Percentiles rank a stretch among this genome's conserved stretches.
These are phyloP conservation scores for Codiaeum variegatum DNA, from an alignment of 441 rosid genomes.

Conservation along the genomic window DNA sequence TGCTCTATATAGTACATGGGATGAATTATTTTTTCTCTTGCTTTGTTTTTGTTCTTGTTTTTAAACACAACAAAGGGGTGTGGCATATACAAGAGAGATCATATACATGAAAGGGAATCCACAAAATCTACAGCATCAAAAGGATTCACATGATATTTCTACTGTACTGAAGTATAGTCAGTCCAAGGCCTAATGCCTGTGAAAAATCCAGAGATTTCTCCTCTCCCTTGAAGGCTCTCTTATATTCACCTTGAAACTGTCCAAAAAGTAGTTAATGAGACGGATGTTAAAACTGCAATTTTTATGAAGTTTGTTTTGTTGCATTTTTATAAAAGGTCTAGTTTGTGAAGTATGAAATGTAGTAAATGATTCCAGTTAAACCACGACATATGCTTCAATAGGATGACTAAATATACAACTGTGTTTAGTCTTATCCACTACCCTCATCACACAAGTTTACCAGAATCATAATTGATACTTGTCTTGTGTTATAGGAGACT, in stretches of 20 bases:
- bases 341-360: neutral
- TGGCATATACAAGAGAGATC: neutral
- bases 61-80: neutral
- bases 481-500: conserved; percentile 63
- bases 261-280: neutral
- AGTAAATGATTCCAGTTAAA: neutral
- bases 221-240: conserved; percentile 3
- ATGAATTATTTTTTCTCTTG: neutral
- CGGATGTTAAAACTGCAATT: neutral
- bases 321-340: neutral
- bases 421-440: conserved; percentile 4
- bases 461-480: conserved; percentile 4
- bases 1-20: neutral
- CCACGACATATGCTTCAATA: neutral
- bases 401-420: neutral
- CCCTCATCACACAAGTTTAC: neutral
- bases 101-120: neutral
- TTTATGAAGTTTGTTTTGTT: neutral
- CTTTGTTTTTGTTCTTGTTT: neutral
- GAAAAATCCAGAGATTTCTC: conserved; percentile 3
- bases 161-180: neutral
- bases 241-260: neutral
- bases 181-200: neutral
- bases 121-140: neutral
- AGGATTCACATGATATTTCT: neutral